phyloP scores from a whole-genome alignment of 2,329 filamentous ascomycete genomes.

The Penicillium sp. region DNA sequence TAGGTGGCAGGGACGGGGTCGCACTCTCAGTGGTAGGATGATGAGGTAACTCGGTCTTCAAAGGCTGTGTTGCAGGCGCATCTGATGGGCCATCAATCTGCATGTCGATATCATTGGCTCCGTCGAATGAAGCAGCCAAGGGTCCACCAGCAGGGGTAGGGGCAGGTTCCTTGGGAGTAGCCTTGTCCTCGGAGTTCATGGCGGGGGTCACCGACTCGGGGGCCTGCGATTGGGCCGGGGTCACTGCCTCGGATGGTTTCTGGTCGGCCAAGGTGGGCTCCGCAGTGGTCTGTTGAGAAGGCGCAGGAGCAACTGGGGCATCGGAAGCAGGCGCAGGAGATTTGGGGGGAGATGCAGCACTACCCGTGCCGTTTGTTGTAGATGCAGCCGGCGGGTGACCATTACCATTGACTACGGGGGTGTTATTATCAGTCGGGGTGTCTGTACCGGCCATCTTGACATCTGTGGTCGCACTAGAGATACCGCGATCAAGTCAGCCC shows the following conservation, averaged over 20 bases:
- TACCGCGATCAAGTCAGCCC: slow-evolving; percentile 18
- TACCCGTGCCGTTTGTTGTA: slow-evolving; percentile 30
- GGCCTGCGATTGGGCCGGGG: neutral
- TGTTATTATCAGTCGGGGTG: slow-evolving; percentile 16
- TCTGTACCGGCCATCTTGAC: slow-evolving; percentile 23
- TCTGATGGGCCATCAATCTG: slow-evolving; percentile 22
- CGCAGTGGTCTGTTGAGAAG: slow-evolving; percentile 9
- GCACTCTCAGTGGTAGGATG: slow-evolving; percentile 28
- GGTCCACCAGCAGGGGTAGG: slow-evolving; percentile 3
- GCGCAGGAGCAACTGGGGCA: neutral
- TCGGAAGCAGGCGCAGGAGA: slow-evolving; percentile 22
- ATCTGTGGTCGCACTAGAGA: slow-evolving; percentile 25
- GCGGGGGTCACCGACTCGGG: neutral
- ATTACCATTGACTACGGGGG: slow-evolving; percentile 30
- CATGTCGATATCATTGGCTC: slow-evolving; percentile 15
- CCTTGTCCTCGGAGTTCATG: neutral
- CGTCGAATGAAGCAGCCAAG: neutral
- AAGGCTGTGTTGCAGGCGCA: slow-evolving; percentile 6
- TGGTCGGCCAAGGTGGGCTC: neutral
- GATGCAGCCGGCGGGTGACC: slow-evolving; percentile 21
- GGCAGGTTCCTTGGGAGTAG: neutral
- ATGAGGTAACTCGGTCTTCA: slow-evolving; percentile 38
- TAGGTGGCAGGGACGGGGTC: slow-evolving; percentile 15
- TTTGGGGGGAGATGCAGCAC: slow-evolving; percentile 32
- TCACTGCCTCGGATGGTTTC: neutral